Percentiles rank a stretch among this genome's conserved stretches.
phyloP scores from a whole-genome alignment of 2,329 filamentous ascomycete species.

The Cryphonectria carpinicola region DNA sequence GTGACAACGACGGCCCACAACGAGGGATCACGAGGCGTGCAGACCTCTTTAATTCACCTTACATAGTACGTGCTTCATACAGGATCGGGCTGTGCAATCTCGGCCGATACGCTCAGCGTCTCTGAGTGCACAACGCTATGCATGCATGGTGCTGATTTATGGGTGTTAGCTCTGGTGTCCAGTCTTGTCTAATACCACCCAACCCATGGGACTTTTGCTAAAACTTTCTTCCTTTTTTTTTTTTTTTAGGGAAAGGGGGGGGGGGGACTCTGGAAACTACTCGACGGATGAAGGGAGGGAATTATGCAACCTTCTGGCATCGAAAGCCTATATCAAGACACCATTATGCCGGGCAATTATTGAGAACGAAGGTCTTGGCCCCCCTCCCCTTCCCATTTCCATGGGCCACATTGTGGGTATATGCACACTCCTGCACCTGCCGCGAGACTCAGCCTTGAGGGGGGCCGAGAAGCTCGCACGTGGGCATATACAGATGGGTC shows the following conservation, averaged over 20 bases:
- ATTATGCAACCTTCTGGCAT: background rate
- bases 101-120: background rate
- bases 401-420: background rate
- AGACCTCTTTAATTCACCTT: background rate
- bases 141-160: background rate
- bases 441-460: background rate
- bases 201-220: background rate
- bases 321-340: background rate
- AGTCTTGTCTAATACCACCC: background rate
- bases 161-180: background rate
- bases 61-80: background rate
- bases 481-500: background rate
- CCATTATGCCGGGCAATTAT: constrained; percentile 5
- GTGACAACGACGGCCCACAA: background rate
- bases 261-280: too few species aligned
- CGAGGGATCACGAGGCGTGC: background rate
- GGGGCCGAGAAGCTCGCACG: background rate
- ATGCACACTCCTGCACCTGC: background rate
- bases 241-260: too few species aligned
- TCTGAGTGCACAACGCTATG: background rate
- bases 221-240: too few species aligned
- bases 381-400: background rate
- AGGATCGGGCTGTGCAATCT: background rate
- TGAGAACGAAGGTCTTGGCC: background rate
- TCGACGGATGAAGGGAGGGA: background rate